Percentiles rank a stretch among this genome's conserved stretches.
These are phyloP conservation scores for Trametopsis cervina DNA, from an alignment of 768 basidiomycete genomes.

Conservation along the genomic window DNA sequence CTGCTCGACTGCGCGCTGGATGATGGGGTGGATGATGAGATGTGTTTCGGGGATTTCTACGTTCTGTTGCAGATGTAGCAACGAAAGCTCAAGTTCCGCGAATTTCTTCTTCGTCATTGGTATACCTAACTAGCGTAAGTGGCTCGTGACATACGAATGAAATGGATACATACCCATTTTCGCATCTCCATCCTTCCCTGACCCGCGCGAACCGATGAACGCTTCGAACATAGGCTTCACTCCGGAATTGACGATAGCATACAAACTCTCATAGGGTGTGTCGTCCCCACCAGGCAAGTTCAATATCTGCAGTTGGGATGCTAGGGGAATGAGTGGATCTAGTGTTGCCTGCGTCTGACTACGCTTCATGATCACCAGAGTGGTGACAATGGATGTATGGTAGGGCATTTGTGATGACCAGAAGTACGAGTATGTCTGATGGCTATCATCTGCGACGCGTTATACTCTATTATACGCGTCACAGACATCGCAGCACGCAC, in stretches of 20 bases:
- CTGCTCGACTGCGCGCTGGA: constrained; percentile 82
- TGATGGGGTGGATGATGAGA: constrained; percentile 83
- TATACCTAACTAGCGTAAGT: constrained; percentile 46
- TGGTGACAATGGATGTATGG: constrained; percentile 71
- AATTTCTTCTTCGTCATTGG: constrained; percentile 99
- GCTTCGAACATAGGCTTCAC: constrained; percentile 99
- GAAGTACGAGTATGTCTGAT: constrained; percentile 56
- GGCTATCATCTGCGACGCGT: constrained; percentile 49
- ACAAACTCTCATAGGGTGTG: constrained; percentile 92
- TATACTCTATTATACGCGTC: constrained; percentile 6
- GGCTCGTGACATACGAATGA: background rate
- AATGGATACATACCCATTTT: constrained; percentile 58
- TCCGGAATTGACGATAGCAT: constrained; percentile 90
- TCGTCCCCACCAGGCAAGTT: constrained; percentile 87
- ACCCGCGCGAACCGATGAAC: constrained; percentile 80
- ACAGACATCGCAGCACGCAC: constrained; percentile 31
- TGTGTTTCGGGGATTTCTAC: constrained; percentile 98
- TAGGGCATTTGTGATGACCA: constrained; percentile 73
- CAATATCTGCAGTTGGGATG: constrained; percentile 83
- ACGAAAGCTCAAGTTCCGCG: constrained; percentile 90
- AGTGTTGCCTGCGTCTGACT: constrained; percentile 47
- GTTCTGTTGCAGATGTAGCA: constrained; percentile 95
- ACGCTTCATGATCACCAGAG: constrained; percentile 94
- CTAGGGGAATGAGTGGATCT: constrained; percentile 73
- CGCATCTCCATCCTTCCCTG: constrained; percentile 68